Base-by-base conservation (phyloP, 495 filamentous ascomycete genomes). In the Podospora didyma region DNA sequence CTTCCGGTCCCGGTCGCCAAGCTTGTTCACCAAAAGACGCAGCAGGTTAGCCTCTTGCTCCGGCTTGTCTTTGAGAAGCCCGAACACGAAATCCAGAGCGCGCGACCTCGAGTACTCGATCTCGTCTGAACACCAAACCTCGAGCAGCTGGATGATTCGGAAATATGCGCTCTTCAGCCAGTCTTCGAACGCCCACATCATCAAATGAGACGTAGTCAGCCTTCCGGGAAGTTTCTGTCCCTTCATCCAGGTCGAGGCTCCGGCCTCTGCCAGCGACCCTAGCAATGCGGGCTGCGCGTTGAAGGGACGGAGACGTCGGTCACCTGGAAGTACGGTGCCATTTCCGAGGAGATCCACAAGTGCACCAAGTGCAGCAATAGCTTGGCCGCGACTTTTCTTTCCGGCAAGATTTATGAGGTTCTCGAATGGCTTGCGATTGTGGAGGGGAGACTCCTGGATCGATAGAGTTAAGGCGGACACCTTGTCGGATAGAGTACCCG, bases 31-130 rank as follows among this genome's bases (percentile, higher is more conserved):
- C 49, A 98, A 69, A 35, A 98, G 76, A 42, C 95, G 82, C 47
- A 98, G 77, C 42, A 98, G 77, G 67, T 98, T 98, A 34, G 92
- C 86, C 71, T 98, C 94, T 67, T 98, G 95, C 70, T 98, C 94
- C 1, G 94, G 94, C 72, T 97, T 98, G 70, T 94, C 91, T 68
- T 88, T 90, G 28, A 98, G 79, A 14, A 98, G 77, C 59, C 94
- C 90, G 64, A 82, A 96, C 28, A 96, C 86, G 51, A 93, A 93
- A 49, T 89, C 92, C 16, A 97, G 76, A 14, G 93, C 89, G 55
- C 90, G 85, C 19, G 84, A 86, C 54, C 93, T 82, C 16, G 95
- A 89, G 69, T 92, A 96, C 63, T 92, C 89, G 41, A 98, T 86
- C 72, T 97, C 92, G 63, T 98, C 94, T 49, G 86, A 88, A 63